Evolutionary conservation across 495 filamentous ascomycete species (phyloP), one percentile per base, ranked within the genome.

Genomic region (Trichoderma parareesei): DNA sequence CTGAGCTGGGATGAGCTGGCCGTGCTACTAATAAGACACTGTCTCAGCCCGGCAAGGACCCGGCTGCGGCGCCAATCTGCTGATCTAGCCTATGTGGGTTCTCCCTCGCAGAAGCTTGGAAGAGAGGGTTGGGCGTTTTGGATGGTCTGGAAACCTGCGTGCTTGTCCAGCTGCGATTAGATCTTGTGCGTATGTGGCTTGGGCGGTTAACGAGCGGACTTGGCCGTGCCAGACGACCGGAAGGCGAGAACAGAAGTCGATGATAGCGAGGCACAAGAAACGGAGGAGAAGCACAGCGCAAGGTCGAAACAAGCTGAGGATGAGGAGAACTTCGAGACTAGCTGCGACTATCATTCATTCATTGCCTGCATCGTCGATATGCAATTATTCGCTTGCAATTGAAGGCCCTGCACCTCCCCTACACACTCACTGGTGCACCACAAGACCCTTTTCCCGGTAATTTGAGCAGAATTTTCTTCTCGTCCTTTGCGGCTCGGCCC

Each of bases 51-150:
- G 11, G 4, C 53, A 57, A 57, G 53, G 53, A 57, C 53, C 53
- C 33, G 53, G 53, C 53, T 57, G 53, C 53, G 53, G 53, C 53
- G 33, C 53, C 53, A 57, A 57, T 27, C 37, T 57, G 53, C 53
- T 27, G 53, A 57, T 57, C 53, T 57, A 57, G 33, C 53, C 49
- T 37, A 33, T 57, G 53, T 57, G 53, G 53, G 53, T 27, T 48
- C 44, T 48, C 10, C 44, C 16, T 16, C 44, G 5, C 44, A 48
- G 16, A 37, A 38, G 18, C 20, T 37, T 35, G 27, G 27, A 49
- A 57, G 27, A 16, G 27, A 57, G 27, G 27, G 27, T 35, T 57
- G n/a, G n/a, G 16, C 11, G n/a, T 18, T 55, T 16, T 46, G 13
- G 3, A 46, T 46, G 43, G 7, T 49, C 46, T 9, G n/a, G 37